phyloP scores from a whole-genome alignment of 257 asterid species.

The Linderniella brevidens region DNA sequence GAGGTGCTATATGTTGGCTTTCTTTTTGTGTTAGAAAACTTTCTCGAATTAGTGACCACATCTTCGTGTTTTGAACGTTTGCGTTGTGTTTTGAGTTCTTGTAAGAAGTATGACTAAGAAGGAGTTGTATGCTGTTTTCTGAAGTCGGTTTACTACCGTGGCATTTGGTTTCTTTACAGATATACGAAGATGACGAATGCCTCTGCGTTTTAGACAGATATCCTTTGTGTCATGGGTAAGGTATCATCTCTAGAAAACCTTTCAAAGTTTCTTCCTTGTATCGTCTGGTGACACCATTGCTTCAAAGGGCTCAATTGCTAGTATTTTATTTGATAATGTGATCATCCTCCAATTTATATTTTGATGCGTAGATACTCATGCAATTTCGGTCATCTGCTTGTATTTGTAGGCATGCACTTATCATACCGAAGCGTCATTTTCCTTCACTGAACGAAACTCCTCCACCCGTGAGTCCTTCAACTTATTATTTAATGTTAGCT shows the following conservation, averaged over 20 bases:
- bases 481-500: too few species aligned
- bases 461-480: constrained; percentile 49
- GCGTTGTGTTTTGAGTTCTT: not conserved
- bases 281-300: not conserved
- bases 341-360: not conserved
- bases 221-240: constrained; percentile 96
- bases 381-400: constrained; percentile 4
- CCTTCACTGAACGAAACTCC: constrained; percentile 75
- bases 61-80: not conserved
- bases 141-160: not conserved
- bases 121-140: not conserved
- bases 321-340: not conserved
- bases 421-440: constrained; percentile 82
- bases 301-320: not conserved
- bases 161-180: constrained; percentile 28
- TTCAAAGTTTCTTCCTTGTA: constrained; percentile 8
- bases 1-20: too few species aligned
- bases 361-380: not conserved
- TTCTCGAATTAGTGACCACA: too few species aligned
- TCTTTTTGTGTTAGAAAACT: too few species aligned
- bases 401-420: constrained; percentile 63
- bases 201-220: constrained; percentile 78
- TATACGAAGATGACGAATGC: constrained; percentile 83
- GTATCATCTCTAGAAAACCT: constrained; percentile 30
- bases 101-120: not conserved